Base-by-base conservation (phyloP, 2,329 filamentous ascomycete species). In the Colletotrichum sp. region DNA sequence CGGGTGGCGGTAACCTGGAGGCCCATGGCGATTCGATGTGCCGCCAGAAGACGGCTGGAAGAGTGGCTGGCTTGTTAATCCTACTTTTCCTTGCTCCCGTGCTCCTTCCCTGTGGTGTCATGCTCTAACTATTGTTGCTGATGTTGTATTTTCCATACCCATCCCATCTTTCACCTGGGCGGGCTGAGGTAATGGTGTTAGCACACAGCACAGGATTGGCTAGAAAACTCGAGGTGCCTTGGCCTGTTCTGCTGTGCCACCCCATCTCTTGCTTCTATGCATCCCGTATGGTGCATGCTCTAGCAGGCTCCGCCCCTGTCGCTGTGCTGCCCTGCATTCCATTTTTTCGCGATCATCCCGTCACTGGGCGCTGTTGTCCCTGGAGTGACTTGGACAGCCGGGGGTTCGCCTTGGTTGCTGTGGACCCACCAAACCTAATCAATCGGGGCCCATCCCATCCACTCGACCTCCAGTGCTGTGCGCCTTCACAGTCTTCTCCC, bases 381-480 rank as follows among this genome's bases (percentile, higher is more conserved):
- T 61, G 52, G 59, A 67, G 55, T 63, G 52, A 67, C 69, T 64
- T 69, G 63, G 27, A 49, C 68, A 59, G 36, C 71, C 49, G 57
- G 57, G 73, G 70, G 44, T 44, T 62, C 34, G 70, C 71, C 64
- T 61, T 76, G 74, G 70, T 74, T 73, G 71, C 65, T 74, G 65
- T 72, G 74, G 71, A 76, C 25, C 74, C 74, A 61, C 73, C 34
- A 65, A 73, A 61, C 74, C 71, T 76, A 76, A 69, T 69, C 65
- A 74, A 76, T 74, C 59, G 71, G 73, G 49, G 73, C 57, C 69
- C 64, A 69, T 74, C 70, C 71, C 68, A 69, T 71, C 55, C 55
- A 59, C 44, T 22, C 44, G 44, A 52, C 25, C 15, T 75, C 72
- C 61, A 52, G 44, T 52, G 44, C 44, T 52, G 44, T 52, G n/a